Evolutionary conservation across 495 filamentous ascomycete species (phyloP), one percentile per base, ranked within the genome.

Genomic region (Daldinia caldariorum): DNA sequence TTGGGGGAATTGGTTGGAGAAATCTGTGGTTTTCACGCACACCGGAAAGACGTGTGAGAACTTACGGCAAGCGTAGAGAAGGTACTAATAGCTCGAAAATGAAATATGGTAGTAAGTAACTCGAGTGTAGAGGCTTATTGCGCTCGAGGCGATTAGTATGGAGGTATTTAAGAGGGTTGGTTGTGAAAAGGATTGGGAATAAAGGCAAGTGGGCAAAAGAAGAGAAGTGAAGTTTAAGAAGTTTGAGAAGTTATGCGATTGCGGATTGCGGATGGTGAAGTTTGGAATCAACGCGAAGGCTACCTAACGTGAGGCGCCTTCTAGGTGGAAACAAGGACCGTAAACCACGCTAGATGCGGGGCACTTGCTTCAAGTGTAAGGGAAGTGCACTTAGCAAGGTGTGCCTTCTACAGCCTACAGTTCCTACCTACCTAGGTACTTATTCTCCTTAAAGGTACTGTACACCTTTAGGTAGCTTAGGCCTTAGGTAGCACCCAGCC

Each of bases 241-340:
- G 34, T 26, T 26, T 26, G 26, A 26, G 26, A 31, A 58, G 72
- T 73, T 73, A 70, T 71, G 76, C 74, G 74, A 72, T 73, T 77
- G 73, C 67, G 53, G 74, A 72, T 73, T 77, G 73, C 67, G 53
- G 53, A 26, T 72, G 65, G 41, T 70, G 76, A 73, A 74, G 76
- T 76, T 75, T 78, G 58, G 74, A 75, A 63, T 67, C 64, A 59
- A 65, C 66, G 53, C 64, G 69, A 71, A 69, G 66, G 41, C 56
- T 66, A 35, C n/a, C n/a, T n/a, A n/a, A n/a, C 61, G 39, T 70
- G 69, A 73, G 70, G 58, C 63, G 62, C 37, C 61, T 43, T 45
- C 43, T 41, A 39, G 53, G 53, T 57, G 50, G 63, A 66, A 67
- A 68, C 60, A 65, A 68, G 59, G 58, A 58, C 64, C 38, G 51